Evolutionary conservation across 208 protist genomes (phyloP), one percentile per base, ranked within the genome.

Genomic region (Crithidia bombi): DNA sequence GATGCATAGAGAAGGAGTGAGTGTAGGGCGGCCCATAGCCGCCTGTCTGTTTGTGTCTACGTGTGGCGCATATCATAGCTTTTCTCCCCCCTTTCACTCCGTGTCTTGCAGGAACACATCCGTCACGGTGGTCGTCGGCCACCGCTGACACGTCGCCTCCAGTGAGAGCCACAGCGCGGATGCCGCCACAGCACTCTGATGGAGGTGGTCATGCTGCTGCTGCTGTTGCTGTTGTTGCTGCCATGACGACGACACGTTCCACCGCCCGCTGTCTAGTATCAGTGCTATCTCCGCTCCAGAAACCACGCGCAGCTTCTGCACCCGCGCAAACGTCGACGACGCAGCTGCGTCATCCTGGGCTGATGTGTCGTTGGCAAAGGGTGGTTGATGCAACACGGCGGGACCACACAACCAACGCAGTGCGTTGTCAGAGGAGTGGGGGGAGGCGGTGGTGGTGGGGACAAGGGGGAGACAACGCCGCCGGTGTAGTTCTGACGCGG

Each of bases 141-240:
- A 75, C 17, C 21, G 35, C 69, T 64, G 50, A 19, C 44, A 63
- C 12, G 57, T 39, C 26, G 61, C 61, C 61, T 75, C 69, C 33
- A 75, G 43, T 3, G 61, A 67, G 19, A 47, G 58, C 69, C 69
- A 75, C 35, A 75, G 25, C 26, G 69, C 52, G 0, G 69, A 75
- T 5, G 69, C 69, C 1, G 55, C 50, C 15, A 44, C 69, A n/a
- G 39, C 21, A 26, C 38, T 67, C 36, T 55, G 52, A 23, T 35
- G 14, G 14, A 43, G n/a, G n/a, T n/a, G n/a, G n/a, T n/a, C n/a
- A n/a, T n/a, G 44, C 17, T 50, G 44, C 44, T 25, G 44, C 17
- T 50, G 26, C 19, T 52, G 62, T 15, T 33, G 28, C 14, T 50
- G 28, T 44, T 49, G 19, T 14, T 52, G 50, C 36, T 23, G 25